Evolutionary conservation across 257 asterid genomes (phyloP).

Genomic region (Scutellaria minor): DNA sequence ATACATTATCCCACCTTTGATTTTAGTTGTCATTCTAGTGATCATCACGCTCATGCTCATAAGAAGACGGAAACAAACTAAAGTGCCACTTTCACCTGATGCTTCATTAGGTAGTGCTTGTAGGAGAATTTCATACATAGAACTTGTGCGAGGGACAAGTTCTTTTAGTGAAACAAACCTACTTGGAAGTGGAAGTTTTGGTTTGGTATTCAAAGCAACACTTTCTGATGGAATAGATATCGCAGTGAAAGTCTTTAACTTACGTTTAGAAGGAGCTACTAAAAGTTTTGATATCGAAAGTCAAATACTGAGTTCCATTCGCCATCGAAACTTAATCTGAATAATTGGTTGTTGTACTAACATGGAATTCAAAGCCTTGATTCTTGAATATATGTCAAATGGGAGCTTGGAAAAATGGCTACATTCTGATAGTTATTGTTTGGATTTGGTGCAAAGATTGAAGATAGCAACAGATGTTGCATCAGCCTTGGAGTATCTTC

Average conservation of each 20-base stretch:
- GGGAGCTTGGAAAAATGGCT: too few species aligned
- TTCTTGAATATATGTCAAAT: too few species aligned
- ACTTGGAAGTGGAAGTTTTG: too few species aligned
- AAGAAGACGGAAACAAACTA: neutral
- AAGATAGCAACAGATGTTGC: slow-evolving; percentile 35
- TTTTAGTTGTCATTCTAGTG: too few species aligned
- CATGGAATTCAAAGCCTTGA: too few species aligned
- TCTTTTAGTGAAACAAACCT: too few species aligned
- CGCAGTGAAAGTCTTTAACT: slow-evolving; percentile 47
- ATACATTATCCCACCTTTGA: too few species aligned
- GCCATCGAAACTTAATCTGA: slow-evolving; percentile 37
- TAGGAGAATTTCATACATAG: slow-evolving; percentile 40
- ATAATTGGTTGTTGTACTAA: too few species aligned
- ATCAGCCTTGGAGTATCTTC: slow-evolving; percentile 3
- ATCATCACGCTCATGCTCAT: neutral
- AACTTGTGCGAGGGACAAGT: slow-evolving; percentile 18
- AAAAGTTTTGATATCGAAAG: slow-evolving; percentile 43
- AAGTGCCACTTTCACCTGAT: neutral
- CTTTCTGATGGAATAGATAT: slow-evolving; percentile 31
- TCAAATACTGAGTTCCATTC: slow-evolving; percentile 36
- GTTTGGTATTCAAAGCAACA: too few species aligned
- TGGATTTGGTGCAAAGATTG: slow-evolving; percentile 7
- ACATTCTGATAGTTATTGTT: too few species aligned
- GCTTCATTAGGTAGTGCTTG: slow-evolving; percentile 12
- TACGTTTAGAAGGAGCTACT: slow-evolving; percentile 23